Evolutionary conservation across 2,329 filamentous ascomycete genomes (phyloP).

Genomic region (Sordariomycetes sp.): DNA sequence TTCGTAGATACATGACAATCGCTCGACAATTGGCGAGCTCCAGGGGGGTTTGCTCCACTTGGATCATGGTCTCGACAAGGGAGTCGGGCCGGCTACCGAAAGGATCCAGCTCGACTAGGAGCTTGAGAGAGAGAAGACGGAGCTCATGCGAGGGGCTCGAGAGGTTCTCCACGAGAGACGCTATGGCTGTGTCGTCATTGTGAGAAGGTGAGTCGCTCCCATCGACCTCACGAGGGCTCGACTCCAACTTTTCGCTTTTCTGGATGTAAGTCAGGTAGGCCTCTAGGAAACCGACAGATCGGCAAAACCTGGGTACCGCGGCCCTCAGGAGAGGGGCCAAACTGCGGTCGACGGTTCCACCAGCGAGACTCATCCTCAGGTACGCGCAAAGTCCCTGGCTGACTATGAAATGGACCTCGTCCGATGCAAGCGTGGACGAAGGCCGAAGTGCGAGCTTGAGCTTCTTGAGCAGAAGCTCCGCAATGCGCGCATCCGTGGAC

Average conservation of each 20-base stretch:
- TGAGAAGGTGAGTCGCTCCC: slow-evolving; percentile 1
- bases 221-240: not conserved
- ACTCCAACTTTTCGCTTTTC: not conserved
- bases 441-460: slow-evolving; percentile 51
- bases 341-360: slow-evolving; percentile 41
- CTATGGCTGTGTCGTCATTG: slow-evolving; percentile 35
- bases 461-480: slow-evolving; percentile 51
- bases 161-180: slow-evolving; percentile 59
- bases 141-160: slow-evolving; percentile 62
- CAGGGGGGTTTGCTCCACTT: slow-evolving; percentile 70
- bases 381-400: slow-evolving; percentile 66
- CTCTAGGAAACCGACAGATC: slow-evolving; percentile 52
- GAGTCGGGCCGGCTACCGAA: slow-evolving; percentile 15
- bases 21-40: slow-evolving; percentile 61
- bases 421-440: slow-evolving; percentile 41
- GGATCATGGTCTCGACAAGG: slow-evolving; percentile 44
- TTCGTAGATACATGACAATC: slow-evolving; percentile 76
- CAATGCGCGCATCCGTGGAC: slow-evolving; percentile 52
- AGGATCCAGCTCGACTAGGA: slow-evolving; percentile 49
- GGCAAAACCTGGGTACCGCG: slow-evolving; percentile 52
- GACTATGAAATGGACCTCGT: slow-evolving; percentile 59
- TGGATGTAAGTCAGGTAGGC: slow-evolving; percentile 7
- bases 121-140: slow-evolving; percentile 57
- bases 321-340: slow-evolving; percentile 55
- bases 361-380: slow-evolving; percentile 47